Conservation (phyloP, 2,329 filamentous ascomycete genomes). For the Paraphoma chrysanthemicola region DNA sequence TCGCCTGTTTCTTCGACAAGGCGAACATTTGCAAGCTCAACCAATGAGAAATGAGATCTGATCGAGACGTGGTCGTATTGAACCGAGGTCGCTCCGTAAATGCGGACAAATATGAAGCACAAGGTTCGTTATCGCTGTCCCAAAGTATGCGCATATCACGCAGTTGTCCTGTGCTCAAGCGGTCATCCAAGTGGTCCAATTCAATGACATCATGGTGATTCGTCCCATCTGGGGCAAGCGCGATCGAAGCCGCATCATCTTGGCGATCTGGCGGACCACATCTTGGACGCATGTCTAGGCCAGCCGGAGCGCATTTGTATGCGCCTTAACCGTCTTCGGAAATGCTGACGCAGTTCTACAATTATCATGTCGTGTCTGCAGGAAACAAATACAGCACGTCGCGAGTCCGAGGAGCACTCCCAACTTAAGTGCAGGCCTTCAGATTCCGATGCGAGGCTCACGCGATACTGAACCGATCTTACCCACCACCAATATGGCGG, state of each 20-base stretch:
- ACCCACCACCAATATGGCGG: constrained; percentile 41
- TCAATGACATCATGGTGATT: not conserved
- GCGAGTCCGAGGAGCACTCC: not conserved
- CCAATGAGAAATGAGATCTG: too few relatives aligned
- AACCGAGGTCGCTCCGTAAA: too few relatives aligned
- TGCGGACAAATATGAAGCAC: not conserved
- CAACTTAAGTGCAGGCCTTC: not conserved
- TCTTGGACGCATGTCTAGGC: constrained; percentile 8
- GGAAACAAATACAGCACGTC: constrained; percentile 19
- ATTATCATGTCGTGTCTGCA: constrained; percentile 14
- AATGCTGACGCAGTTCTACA: constrained; percentile 42
- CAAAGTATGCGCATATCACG: not conserved
- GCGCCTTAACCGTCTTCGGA: constrained; percentile 30
- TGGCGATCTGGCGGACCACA: not conserved
- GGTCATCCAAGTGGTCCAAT: not conserved
- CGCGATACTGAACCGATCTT: constrained; percentile 39
- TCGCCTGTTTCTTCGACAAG: too few relatives aligned
- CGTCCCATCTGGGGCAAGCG: not conserved
- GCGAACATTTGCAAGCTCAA: too few relatives aligned
- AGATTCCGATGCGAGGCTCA: constrained; percentile 22
- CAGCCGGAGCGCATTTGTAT: not conserved
- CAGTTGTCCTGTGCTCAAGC: not conserved
- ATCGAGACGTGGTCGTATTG: too few relatives aligned
- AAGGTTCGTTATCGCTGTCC: not conserved
- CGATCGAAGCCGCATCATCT: constrained; percentile 4